Evolutionary conservation across 108 stramenopile species (phyloP), one percentile per base, ranked within the genome.

Genomic region (Schizochytrium sp.): DNA sequence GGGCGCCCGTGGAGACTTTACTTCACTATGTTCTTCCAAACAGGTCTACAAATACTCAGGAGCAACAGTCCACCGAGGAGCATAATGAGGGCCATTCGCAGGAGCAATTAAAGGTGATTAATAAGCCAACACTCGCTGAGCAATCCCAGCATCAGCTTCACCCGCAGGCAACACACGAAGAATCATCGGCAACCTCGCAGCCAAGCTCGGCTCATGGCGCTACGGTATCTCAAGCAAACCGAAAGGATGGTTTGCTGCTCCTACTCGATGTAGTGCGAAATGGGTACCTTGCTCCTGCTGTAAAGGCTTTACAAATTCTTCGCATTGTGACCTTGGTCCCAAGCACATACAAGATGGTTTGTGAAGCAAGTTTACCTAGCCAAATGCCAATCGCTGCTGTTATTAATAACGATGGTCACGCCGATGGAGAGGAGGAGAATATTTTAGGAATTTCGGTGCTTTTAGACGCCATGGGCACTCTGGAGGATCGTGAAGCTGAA

Each of bases 1-100:
- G 76, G 76, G n/a, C 47, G 28, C 76, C 76, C 5, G 76, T 83
- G 50, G 76, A 83, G 28, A 83, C 76, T 56, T n/a, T 83, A n/a
- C 53, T 83, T 49, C 50, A 38, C 8, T 83, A 83, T 53, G 53
- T 55, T 47, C 50, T 83, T 2, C 76, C 76, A 8, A 44, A 44
- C 42, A 38, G 64, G 2, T 15, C 64, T 7, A 0, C 64, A 38
- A 69, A 8, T 44, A 7, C 15, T 28, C 12, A 7, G 40, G 12
- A 38, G 3, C 64, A 38, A 44, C 19, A 69, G 28, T 28, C 28
- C 28, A 28, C 28, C 28, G 28, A 28, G 28, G 28, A 28, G 28
- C 28, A 28, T 28, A 28, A 28, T 28, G 28, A 28, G 28, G 28
- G 28, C 28, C 28, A 28, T 28, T 28, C 28, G 28, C 28, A 28